phyloP scores from a whole-genome alignment of 2,329 filamentous ascomycete species.

The Neonectria punicea region DNA sequence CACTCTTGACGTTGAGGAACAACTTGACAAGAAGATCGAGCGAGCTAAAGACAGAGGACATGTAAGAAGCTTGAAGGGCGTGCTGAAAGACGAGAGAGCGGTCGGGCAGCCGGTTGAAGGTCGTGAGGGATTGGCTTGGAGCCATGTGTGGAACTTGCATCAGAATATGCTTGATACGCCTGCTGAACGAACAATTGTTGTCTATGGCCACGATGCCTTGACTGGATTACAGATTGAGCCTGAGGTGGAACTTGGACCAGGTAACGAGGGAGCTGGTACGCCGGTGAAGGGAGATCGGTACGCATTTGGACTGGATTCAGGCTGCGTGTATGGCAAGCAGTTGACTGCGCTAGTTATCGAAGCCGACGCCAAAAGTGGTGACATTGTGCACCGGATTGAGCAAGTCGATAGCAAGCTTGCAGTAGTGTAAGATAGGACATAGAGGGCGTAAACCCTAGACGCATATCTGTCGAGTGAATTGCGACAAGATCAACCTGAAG shows the following conservation, averaged over 20 bases:
- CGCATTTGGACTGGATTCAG: slow-evolving; percentile 83
- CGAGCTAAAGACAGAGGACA: neutral
- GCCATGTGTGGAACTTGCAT: slow-evolving; percentile 32
- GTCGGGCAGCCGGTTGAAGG: slow-evolving; percentile 22
- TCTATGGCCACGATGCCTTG: slow-evolving; percentile 86
- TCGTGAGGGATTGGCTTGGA: slow-evolving; percentile 31
- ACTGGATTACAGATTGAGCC: slow-evolving; percentile 63
- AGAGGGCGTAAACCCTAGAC: no score
- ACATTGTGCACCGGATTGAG: slow-evolving; percentile 22
- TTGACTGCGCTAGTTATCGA: slow-evolving; percentile 32
- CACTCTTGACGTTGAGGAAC: neutral
- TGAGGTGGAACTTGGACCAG: neutral
- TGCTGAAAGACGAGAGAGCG: neutral
- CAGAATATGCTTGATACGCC: slow-evolving; percentile 25
- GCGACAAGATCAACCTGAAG: no score
- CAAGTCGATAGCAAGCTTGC: neutral
- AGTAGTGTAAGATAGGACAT: no score
- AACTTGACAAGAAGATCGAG: neutral
- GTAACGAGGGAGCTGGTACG: neutral
- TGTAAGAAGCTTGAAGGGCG: neutral
- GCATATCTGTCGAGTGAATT: no score
- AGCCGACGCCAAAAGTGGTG: neutral
- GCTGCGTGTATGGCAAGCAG: slow-evolving; percentile 73
- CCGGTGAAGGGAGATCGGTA: slow-evolving; percentile 57
- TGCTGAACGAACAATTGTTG: slow-evolving; percentile 65